Percentiles rank a stretch among this genome's conserved stretches.
phyloP scores from a whole-genome alignment of 2,329 filamentous ascomycete species.

The Phialophora tarda region DNA sequence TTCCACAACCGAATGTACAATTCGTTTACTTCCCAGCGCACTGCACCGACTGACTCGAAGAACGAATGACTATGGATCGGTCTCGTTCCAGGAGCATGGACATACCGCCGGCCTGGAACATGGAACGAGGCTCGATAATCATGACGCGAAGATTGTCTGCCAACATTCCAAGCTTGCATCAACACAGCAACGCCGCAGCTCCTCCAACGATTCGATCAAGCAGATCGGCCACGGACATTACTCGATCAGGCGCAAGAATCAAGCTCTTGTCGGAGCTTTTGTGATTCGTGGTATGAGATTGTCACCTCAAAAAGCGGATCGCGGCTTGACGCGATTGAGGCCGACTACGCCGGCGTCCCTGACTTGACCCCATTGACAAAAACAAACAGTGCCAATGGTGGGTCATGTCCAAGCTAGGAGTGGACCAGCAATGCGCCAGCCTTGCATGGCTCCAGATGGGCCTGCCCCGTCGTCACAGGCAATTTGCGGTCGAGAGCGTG shows the following conservation, averaged over 20 bases:
- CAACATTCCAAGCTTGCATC: conserved; percentile 35
- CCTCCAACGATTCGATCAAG: conserved; percentile 28
- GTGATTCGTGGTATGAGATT: conserved; percentile 34
- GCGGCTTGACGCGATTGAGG: conserved; percentile 26
- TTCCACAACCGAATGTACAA: not conserved
- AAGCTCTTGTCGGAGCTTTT: conserved; percentile 30
- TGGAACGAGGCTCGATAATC: not conserved
- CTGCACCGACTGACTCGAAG: not conserved
- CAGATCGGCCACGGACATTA: conserved; percentile 19
- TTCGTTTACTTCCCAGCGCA: not conserved
- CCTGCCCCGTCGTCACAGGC: conserved; percentile 27
- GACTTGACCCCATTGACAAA: conserved; percentile 31
- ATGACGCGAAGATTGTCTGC: conserved; percentile 21
- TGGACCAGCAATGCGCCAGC: conserved; percentile 32
- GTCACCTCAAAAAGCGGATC: conserved; percentile 25
- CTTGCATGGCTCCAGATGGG: conserved; percentile 34
- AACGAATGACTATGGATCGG: not conserved
- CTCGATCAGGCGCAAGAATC: conserved; percentile 26
- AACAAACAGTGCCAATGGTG: conserved; percentile 28
- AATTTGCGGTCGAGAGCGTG: conserved; percentile 30
- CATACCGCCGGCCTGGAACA: not conserved
- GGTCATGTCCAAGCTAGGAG: conserved; percentile 7
- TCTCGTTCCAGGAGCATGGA: not conserved
- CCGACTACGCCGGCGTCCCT: conserved; percentile 21
- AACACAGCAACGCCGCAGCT: conserved; percentile 24